Percentiles rank a stretch among this genome's conserved stretches.
These are phyloP conservation scores for Pleodorina starrii DNA, from an alignment of 139 green algal genomes.

Conservation along the genomic window DNA sequence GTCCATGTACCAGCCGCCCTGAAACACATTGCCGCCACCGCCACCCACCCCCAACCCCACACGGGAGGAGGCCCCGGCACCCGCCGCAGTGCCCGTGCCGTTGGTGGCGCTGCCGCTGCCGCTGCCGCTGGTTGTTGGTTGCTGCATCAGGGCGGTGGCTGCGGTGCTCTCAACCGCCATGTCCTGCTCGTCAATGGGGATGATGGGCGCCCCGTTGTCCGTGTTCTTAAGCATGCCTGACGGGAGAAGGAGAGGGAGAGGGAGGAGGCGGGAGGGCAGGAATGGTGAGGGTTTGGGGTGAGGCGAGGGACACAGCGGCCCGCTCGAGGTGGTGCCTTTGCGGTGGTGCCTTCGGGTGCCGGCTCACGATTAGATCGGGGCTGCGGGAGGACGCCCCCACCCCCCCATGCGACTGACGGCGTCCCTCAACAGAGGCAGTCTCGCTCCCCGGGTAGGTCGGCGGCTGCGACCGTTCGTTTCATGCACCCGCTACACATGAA, in stretches of 20 bases:
- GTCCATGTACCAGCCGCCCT: conserved; percentile 81
- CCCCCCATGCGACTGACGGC: no score
- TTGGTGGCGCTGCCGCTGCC: background rate
- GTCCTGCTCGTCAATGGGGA: conserved; percentile 83
- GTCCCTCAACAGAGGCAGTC: no score
- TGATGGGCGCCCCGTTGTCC: conserved; percentile 89
- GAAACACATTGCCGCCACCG: conserved; percentile 53
- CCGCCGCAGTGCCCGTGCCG: no score
- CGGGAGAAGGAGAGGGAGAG: background rate
- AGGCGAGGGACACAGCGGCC: no score
- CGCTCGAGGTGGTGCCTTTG: no score
- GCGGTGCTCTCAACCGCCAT: background rate
- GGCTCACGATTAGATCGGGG: no score
- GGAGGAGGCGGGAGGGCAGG: background rate
- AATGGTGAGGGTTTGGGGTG: no score
- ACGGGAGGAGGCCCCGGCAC: background rate
- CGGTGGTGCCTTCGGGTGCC: no score
- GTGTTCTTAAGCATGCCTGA: conserved; percentile 88
- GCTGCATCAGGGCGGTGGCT: background rate
- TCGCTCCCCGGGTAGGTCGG: no score
- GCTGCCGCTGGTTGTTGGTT: background rate
- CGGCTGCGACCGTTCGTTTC: no score
- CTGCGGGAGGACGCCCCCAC: no score
- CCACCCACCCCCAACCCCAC: background rate
- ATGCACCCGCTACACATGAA: no score